Conservation (phyloP, 306 rosid genomes). For the Vigna reflexopilosa region DNA sequence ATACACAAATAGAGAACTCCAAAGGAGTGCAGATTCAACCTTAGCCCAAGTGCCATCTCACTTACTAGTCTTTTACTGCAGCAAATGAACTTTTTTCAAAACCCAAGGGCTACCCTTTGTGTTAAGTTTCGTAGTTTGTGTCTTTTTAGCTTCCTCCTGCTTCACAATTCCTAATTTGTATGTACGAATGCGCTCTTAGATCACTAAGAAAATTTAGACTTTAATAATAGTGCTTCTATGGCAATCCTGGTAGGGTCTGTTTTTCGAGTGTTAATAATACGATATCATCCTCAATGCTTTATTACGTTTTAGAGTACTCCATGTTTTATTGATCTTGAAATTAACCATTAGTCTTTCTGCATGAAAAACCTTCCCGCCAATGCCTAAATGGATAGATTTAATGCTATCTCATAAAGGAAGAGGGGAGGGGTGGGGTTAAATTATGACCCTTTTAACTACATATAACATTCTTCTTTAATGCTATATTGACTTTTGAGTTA, state of each 20-base stretch:
- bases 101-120: conserved; percentile 12
- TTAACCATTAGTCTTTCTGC: conserved; percentile 21
- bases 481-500: conserved; percentile 29
- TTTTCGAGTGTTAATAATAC: conserved; percentile 1
- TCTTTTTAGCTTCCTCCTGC: conserved; percentile 18
- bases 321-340: conserved; percentile 3
- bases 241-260: conserved; percentile 6
- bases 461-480: conserved; percentile 9
- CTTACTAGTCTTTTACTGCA: conserved; percentile 1
- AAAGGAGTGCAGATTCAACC: conserved; percentile 6
- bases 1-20: conserved; percentile 15
- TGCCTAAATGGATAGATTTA: conserved; percentile 10
- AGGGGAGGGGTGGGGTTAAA: neutral
- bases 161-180: conserved; percentile 11
- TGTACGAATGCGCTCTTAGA: neutral
- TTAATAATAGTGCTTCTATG: conserved; percentile 22
- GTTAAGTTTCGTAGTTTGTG: conserved; percentile 1
- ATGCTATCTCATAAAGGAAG: neutral
- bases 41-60: conserved; percentile 1
- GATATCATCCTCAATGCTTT: conserved; percentile 1
- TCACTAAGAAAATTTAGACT: conserved; percentile 22
- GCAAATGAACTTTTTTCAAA: conserved; percentile 20
- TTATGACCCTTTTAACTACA: conserved; percentile 11
- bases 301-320: neutral
- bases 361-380: conserved; percentile 9